A percentile compares a stretch with the other conserved stretches of the same genome.
Conservation (phyloP, 108 stramenopile genomes). For the Stephanodiscus minutulus region DNA sequence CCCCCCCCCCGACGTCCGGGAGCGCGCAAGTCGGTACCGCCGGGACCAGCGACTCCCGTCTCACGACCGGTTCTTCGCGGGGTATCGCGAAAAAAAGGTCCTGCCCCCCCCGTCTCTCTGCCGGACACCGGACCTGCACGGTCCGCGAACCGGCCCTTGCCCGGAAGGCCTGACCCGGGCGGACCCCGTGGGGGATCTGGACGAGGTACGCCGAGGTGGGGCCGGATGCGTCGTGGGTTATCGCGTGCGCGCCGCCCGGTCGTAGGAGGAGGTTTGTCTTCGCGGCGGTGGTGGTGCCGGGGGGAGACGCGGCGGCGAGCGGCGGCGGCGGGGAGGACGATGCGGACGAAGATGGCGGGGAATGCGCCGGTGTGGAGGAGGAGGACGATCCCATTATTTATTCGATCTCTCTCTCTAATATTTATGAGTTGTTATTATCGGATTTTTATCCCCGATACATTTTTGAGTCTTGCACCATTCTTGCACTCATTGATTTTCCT, state of each 20-base stretch:
- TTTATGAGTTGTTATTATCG: no score
- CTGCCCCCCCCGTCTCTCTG: constrained; percentile 69
- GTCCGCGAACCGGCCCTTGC: constrained; percentile 59
- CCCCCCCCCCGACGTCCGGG: constrained; percentile 50
- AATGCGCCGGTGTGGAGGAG: no score
- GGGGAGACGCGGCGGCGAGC: background rate
- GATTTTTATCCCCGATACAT: no score
- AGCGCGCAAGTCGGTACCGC: constrained; percentile 62
- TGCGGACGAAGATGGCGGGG: no score
- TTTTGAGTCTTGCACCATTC: no score
- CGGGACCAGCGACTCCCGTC: constrained; percentile 50
- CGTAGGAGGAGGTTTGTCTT: constrained; percentile 5
- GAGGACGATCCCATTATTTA: background rate
- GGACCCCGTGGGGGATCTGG: constrained; percentile 71
- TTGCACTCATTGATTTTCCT: no score
- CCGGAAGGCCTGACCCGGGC: constrained; percentile 74
- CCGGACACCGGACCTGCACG: constrained; percentile 84
- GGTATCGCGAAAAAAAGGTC: constrained; percentile 82
- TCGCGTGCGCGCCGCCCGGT: constrained; percentile 69
- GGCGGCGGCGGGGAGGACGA: background rate
- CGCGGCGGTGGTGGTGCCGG: background rate
- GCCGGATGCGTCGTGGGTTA: constrained; percentile 59
- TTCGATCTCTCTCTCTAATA: background rate
- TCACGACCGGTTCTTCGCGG: constrained; percentile 65
- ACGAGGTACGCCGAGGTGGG: constrained; percentile 82